Evolutionary conservation across 345 rosid species (phyloP).

Genomic region (Microthlaspi erraticum): DNA sequence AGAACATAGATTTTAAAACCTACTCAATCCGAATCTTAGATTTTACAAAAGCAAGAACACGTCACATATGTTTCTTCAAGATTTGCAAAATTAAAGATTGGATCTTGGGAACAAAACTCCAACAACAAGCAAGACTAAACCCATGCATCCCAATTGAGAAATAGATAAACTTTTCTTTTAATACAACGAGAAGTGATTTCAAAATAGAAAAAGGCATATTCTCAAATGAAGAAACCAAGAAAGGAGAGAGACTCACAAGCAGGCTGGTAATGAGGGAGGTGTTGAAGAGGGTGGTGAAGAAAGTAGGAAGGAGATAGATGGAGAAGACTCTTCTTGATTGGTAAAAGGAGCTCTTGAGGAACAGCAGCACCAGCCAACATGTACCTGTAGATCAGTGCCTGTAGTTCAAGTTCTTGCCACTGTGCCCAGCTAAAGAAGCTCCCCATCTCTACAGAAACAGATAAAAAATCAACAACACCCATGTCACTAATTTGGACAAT

Average conservation of each 20-base stretch:
- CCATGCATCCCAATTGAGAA: slow-evolving; percentile 20
- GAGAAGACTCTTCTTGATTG: slow-evolving; percentile 81
- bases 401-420: slow-evolving; percentile 95
- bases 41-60: slow-evolving; percentile 19
- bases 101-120: slow-evolving; percentile 42
- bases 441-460: slow-evolving; percentile 62
- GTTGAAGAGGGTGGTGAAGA: slow-evolving; percentile 64
- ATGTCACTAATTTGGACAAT: not conserved
- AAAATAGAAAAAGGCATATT: not conserved
- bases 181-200: slow-evolving; percentile 9
- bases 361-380: slow-evolving; percentile 87
- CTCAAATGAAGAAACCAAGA: slow-evolving; percentile 11
- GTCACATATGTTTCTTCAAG: slow-evolving; percentile 16
- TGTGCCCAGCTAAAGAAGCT: slow-evolving; percentile 82
- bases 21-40: not conserved
- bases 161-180: not conserved
- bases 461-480: not conserved
- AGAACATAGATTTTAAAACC: not conserved
- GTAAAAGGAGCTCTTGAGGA: slow-evolving; percentile 87
- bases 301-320: slow-evolving; percentile 68
- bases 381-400: slow-evolving; percentile 92
- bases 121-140: slow-evolving; percentile 32
- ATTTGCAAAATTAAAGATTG: slow-evolving; percentile 12
- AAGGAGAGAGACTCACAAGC: slow-evolving; percentile 61
- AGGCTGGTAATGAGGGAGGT: slow-evolving; percentile 64